phyloP scores from a whole-genome alignment of 257 asterid genomes.

The Nicotiana tomentosiformis region DNA sequence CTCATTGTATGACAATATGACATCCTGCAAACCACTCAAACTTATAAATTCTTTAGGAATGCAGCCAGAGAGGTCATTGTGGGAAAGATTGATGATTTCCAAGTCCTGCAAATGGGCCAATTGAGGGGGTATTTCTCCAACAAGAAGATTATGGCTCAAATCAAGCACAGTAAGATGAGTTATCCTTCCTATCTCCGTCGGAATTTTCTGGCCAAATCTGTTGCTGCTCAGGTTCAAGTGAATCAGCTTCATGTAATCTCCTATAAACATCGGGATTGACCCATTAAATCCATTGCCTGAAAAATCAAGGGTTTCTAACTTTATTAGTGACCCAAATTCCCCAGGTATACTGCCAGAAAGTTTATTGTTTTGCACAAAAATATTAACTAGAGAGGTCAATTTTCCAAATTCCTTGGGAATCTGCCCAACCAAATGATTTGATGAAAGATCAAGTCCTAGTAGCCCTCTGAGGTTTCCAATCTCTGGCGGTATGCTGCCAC shows the following conservation, averaged over 20 bases:
- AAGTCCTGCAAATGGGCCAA: rapidly evolving
- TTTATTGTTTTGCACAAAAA: neutral
- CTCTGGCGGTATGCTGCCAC: slow-evolving; percentile 12
- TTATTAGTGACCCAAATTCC: neutral
- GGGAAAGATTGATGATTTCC: rapidly evolving
- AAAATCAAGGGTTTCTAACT: neutral
- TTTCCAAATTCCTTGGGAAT: slow-evolving; percentile 9
- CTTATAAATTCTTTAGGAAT: neutral
- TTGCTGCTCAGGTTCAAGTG: slow-evolving; percentile 1
- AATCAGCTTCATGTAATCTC: neutral
- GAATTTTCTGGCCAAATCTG: neutral
- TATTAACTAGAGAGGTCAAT: neutral
- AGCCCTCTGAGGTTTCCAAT: slow-evolving; percentile 1
- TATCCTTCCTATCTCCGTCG: neutral
- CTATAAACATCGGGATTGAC: neutral
- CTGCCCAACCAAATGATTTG: neutral
- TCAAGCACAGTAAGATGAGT: neutral
- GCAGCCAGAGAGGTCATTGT: neutral
- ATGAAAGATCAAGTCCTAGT: neutral
- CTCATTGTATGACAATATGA: neutral
- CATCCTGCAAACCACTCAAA: neutral
- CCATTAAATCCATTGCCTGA: slow-evolving; percentile 1
- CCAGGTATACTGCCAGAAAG: neutral
- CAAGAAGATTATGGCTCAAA: neutral
- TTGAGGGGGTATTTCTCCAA: neutral